phyloP scores from a whole-genome alignment of 306 rosid genomes.

The Vigna trinervia region DNA sequence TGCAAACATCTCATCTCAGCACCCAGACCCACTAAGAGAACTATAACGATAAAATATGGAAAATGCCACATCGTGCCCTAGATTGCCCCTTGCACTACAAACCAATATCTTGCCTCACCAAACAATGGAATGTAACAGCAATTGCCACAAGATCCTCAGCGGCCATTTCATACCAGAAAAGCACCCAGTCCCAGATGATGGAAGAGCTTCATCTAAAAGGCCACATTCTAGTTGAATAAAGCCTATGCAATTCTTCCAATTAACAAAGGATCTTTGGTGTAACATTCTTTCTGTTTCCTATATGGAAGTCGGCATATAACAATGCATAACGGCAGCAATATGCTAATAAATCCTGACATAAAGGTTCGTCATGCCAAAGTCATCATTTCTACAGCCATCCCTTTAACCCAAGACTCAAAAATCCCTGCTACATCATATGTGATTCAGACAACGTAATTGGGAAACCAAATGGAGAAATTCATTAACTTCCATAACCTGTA shows the following conservation, averaged over 20 bases:
- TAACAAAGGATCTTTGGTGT: conserved; percentile 47
- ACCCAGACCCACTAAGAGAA: conserved; percentile 40
- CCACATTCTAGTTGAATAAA: conserved; percentile 44
- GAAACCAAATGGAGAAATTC: conserved; percentile 52
- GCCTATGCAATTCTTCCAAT: conserved; percentile 46
- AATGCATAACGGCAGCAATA: conserved; percentile 50
- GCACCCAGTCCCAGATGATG: conserved; percentile 44
- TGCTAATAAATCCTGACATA: conserved; percentile 50
- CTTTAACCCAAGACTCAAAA: conserved; percentile 46
- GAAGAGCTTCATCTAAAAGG: conserved; percentile 48
- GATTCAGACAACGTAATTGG: conserved; percentile 49
- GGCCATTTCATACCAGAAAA: conserved; percentile 34
- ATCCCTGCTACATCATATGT: conserved; percentile 56
- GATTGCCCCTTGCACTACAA: conserved; percentile 38
- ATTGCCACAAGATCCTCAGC: conserved; percentile 43
- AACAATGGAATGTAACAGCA: conserved; percentile 32
- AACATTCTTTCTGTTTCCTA: conserved; percentile 49
- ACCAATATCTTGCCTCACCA: conserved; percentile 42
- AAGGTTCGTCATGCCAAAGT: conserved; percentile 40
- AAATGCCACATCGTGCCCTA: conserved; percentile 42
- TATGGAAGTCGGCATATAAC: conserved; percentile 43
- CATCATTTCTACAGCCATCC: conserved; percentile 49
- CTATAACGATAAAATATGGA: conserved; percentile 12
- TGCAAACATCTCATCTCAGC: conserved; percentile 40
- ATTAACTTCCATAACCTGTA: conserved; percentile 47